phyloP scores from a whole-genome alignment of 164 flowering plant species.

The Nymphaea thermarum region DNA sequence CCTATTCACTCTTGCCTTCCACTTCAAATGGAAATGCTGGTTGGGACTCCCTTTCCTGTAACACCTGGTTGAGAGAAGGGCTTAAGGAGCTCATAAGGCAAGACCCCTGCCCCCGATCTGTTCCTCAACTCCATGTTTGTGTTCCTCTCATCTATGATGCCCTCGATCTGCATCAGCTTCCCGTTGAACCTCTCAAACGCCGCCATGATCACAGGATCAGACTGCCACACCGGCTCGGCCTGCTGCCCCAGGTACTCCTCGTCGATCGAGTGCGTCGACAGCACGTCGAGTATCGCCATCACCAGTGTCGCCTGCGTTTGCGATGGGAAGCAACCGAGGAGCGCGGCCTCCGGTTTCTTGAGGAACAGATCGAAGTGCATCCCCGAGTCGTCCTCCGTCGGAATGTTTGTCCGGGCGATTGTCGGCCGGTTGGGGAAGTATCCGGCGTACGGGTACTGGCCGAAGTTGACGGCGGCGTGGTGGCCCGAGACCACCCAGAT shows the following conservation, averaged over 20 bases:
- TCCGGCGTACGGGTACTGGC: constrained; percentile 53
- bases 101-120: constrained; percentile 27
- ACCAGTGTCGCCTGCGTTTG: constrained; percentile 26
- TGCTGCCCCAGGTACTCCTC: constrained; percentile 28
- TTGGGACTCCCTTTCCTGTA: constrained; percentile 18
- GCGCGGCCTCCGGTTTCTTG: constrained; percentile 15
- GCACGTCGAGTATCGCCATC: constrained; percentile 24
- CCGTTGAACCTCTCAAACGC: constrained; percentile 19
- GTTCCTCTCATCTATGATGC: constrained; percentile 26
- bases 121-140: constrained; percentile 14
- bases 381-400: constrained; percentile 32
- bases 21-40: constrained; percentile 23
- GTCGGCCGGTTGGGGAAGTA: constrained; percentile 76
- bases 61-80: constrained; percentile 24
- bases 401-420: constrained; percentile 41
- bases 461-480: constrained; percentile 80
- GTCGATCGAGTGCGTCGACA: constrained; percentile 30
- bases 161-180: constrained; percentile 22
- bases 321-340: constrained; percentile 20
- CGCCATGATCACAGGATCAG: constrained; percentile 10
- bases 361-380: constrained; percentile 7
- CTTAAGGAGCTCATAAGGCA: constrained; percentile 30
- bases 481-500: constrained; percentile 65
- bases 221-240: constrained; percentile 20
- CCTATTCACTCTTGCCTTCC: too few species aligned